Base-by-base conservation (phyloP, 2,329 filamentous ascomycete species). In the Fusarium pseudoanthophilum region DNA sequence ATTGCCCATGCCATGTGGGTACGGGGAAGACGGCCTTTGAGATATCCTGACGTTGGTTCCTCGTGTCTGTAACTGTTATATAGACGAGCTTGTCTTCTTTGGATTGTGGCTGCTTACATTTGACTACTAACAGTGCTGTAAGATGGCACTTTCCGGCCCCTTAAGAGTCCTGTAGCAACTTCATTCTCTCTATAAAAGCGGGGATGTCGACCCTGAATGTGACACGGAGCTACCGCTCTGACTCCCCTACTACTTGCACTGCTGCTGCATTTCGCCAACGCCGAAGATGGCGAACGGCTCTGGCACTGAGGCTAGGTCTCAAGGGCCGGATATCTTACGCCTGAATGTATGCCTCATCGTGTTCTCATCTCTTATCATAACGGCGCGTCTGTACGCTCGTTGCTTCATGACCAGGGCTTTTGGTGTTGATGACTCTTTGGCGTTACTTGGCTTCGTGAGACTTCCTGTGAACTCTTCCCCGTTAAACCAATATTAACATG, bases 401-500 rank as follows among this genome's bases (percentile, higher is more conserved):
- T 18, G 49, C 32, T 52, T 52, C 32, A 52, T 52, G 49, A 14
- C 49, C 18, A 52, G 49, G 13, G 49, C 49, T 26, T 18, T 52
- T 52, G 49, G 49, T 1, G 1, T 52, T 21, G 49, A 52, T 15
- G 49, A 52, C n/a, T 15, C 8, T 14, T 8, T 52, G 18, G 49
- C 49, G 4, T 0, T 26, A 11, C 2, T 36, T 26, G 49, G 49
- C n/a, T 52, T 52, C 13, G 49, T 52, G 32, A 52, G 49, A 26
- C 13, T 15, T 18, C n/a, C 32, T 9, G n/a, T 1, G n/a, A 15
- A 14, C 5, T 8, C 20, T 26, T 36, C 6, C 16, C 5, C 4
- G 2, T 2, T 11, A 6, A 1, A 7, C 7, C 11, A 3, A 0
- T 0, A 0, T 20, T 52, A 1, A 52, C 49, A 2, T 21, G 16